Conservation (phyloP, 2,329 filamentous ascomycete species). For the Fusarium sp. region DNA sequence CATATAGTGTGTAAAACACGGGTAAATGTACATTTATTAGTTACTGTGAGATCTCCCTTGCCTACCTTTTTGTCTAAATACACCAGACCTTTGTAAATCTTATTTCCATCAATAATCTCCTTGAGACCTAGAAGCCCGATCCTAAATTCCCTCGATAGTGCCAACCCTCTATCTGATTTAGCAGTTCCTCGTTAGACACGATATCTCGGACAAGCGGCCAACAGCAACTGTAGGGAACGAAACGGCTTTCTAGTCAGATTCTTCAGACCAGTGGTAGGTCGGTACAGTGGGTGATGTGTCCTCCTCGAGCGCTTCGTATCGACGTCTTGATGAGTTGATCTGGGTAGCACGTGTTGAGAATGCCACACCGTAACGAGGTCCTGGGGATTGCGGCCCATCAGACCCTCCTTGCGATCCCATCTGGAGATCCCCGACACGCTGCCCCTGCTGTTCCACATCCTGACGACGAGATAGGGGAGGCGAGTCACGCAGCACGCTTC, state of each 20-base stretch:
- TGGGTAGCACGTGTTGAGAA: neutral
- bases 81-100: rapidly evolving
- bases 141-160: rapidly evolving
- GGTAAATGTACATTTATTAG: neutral
- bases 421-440: neutral
- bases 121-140: rapidly evolving
- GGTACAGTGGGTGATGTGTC: rapidly evolving
- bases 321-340: no score
- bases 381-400: rapidly evolving
- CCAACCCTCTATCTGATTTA: rapidly evolving
- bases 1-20: no score
- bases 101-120: rapidly evolving
- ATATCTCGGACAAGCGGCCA: rapidly evolving
- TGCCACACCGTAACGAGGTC: rapidly evolving
- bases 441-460: neutral
- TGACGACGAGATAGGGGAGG: neutral
- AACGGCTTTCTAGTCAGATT: rapidly evolving
- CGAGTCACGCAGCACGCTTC: no score
- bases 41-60: neutral
- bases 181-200: rapidly evolving
- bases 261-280: neutral
- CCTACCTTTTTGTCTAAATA: neutral
- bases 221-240: rapidly evolving
- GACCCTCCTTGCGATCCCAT: rapidly evolving
- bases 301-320: neutral